These are phyloP conservation scores for Phytophthora nicotianae DNA, from an alignment of 352 stramenopile genomes.

Conservation along the genomic window DNA sequence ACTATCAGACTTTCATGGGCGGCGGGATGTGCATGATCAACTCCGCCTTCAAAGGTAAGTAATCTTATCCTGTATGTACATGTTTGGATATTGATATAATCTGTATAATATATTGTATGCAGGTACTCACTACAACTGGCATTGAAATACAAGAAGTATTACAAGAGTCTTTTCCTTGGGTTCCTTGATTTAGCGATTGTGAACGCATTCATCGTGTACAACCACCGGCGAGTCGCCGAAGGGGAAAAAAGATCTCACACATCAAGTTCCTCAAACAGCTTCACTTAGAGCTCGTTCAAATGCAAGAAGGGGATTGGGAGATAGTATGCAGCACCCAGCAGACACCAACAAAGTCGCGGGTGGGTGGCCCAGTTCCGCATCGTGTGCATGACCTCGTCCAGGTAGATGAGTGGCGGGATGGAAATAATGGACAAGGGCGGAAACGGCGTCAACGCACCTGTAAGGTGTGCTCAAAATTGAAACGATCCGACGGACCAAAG, in stretches of 20 bases:
- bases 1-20: constrained; percentile 1
- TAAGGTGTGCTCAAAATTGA: constrained; percentile 14
- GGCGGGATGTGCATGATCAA: not conserved
- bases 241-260: constrained; percentile 1
- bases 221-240: not conserved
- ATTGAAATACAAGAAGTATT: constrained; percentile 16
- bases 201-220: constrained; percentile 18
- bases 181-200: constrained; percentile 12
- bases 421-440: not conserved
- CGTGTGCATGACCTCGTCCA: not conserved
- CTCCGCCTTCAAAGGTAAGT: constrained; percentile 6
- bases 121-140: constrained; percentile 11
- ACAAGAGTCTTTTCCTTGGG: constrained; percentile 16
- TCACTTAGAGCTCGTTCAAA: constrained; percentile 5
- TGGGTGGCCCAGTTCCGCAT: not conserved
- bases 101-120: constrained; percentile 3
- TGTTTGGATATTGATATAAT: not conserved
- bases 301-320: not conserved
- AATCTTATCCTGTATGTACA: constrained; percentile 7
- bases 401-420: not conserved
- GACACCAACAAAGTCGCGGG: constrained; percentile 3
- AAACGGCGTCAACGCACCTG: constrained; percentile 5
- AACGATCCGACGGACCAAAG: not conserved
- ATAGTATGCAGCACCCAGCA: not conserved
- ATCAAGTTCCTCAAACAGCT: constrained; percentile 13